A percentile compares a stretch with the other conserved stretches of the same genome.
Evolutionary conservation across 306 rosid genomes (phyloP).

Genomic region (Gynostemma pentaphyllum): DNA sequence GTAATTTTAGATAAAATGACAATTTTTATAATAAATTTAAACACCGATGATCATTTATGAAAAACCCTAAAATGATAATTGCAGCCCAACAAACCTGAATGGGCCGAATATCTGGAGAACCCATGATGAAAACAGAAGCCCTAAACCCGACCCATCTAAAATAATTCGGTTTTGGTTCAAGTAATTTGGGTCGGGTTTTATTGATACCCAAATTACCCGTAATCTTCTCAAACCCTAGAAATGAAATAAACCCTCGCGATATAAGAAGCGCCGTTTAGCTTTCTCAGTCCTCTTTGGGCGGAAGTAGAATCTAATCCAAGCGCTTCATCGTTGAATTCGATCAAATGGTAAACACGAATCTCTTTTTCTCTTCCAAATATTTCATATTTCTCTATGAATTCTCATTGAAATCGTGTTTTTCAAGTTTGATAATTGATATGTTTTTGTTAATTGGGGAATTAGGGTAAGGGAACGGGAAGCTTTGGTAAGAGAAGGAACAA

Average conservation of each 20-base stretch:
- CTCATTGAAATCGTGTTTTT: neutral
- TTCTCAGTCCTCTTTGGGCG: neutral
- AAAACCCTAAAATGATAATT: too few relatives aligned
- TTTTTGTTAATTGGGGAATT: neutral
- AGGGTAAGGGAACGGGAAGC: conserved; percentile 98
- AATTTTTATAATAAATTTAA: too few relatives aligned
- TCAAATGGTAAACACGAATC: conserved; percentile 35
- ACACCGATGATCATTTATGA: too few relatives aligned
- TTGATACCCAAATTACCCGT: neutral
- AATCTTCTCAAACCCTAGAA: neutral
- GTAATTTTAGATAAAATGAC: too few relatives aligned
- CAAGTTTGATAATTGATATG: neutral
- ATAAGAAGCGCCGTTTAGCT: neutral
- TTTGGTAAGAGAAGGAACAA: conserved; percentile 98
- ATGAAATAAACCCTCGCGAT: conserved; percentile 4
- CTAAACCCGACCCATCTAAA: neutral
- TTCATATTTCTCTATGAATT: neutral
- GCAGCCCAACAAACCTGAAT: too few relatives aligned
- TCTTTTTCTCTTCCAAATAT: neutral
- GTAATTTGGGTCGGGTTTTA: neutral
- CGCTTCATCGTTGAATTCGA: conserved; percentile 7
- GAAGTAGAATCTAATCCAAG: neutral
- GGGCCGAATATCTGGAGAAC: too few relatives aligned
- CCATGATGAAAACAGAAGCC: too few relatives aligned
- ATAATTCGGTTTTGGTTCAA: neutral